Evolutionary conservation across 345 rosid species (phyloP), one percentile per base, ranked within the genome.

Genomic region (Moricandia arvensis): DNA sequence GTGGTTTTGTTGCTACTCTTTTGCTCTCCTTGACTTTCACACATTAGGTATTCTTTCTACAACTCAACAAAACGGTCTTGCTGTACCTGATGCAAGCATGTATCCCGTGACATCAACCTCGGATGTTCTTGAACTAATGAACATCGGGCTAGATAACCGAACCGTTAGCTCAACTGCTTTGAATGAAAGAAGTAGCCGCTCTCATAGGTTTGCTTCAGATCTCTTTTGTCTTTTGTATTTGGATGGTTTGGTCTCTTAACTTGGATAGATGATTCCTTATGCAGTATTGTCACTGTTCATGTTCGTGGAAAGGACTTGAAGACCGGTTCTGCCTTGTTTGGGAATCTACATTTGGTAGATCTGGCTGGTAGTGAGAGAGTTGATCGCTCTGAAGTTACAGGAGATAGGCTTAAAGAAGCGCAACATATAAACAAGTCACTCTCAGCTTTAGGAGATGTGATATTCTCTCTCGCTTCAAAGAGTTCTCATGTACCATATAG

Each of bases 361-460:
- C 87, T 92, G 51, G 97, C 99, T 31, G 97, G 99, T 80, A 92
- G 99, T 76, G 99, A 95, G 77, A 86, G 97, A 63, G 87, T 95
- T 62, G 97, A 92, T 79, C 91, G 89, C 72, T 87, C 97, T 26
- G 97, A 90, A 87, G 98, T 90, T 57, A 88, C 90, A n/a, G 98
- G 97, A 73, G 97, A 90, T 77, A 82, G 95, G 63, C 88, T 94
- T 17, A 91, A 72, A 84, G 98, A 94, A 84, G 97, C 97, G 53
- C 95, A 87, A 68, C 86, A 87, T 74, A 94, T 94, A 68, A 94
- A 94, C 71, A 92, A 91, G 80, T 91, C 98, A 21, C 95, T 94
- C 57, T 94, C 97, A 74, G 85, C 96, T 82, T 82, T 94, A 16
- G 98, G 93, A 84, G 99, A 95, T 84, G 97, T 92, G 26, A 88